Conservation (phyloP, 1,284 basidiomycete species). For the Inonotus obliquus region DNA sequence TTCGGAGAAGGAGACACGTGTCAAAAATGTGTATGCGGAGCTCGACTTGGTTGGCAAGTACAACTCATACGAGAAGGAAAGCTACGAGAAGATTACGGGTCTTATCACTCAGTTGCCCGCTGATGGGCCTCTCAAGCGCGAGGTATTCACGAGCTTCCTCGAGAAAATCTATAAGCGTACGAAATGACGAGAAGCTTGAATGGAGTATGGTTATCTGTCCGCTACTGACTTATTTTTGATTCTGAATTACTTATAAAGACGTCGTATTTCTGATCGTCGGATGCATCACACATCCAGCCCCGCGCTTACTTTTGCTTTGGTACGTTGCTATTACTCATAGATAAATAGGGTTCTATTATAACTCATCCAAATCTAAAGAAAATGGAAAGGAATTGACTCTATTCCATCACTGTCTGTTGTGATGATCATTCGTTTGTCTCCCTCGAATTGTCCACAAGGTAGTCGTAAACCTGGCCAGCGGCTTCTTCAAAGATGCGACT, state of each 20-base stretch:
- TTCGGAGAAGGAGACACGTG: slow-evolving; percentile 50
- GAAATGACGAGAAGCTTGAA: slow-evolving; percentile 51
- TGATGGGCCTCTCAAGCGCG: slow-evolving; percentile 54
- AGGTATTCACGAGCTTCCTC: slow-evolving; percentile 84
- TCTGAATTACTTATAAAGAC: not conserved
- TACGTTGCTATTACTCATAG: too few species aligned
- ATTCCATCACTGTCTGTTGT: not conserved
- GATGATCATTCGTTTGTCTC: not conserved
- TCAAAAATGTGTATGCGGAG: slow-evolving; percentile 78
- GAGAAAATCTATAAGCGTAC: slow-evolving; percentile 87
- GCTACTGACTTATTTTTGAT: not conserved
- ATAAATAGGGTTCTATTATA: too few species aligned
- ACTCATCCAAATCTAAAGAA: too few species aligned
- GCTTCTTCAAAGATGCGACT: slow-evolving; percentile 6
- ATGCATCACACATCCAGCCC: too few species aligned
- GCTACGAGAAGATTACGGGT: slow-evolving; percentile 61
- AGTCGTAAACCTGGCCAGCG: slow-evolving; percentile 4
- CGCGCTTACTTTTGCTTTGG: too few species aligned
- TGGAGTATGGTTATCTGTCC: not conserved
- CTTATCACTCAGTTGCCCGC: slow-evolving; percentile 73
- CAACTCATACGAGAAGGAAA: slow-evolving; percentile 73
- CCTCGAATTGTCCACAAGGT: not conserved
- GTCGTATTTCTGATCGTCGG: not conserved
- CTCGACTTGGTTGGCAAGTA: slow-evolving; percentile 70
- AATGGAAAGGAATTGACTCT: too few species aligned